Base-by-base conservation (phyloP, 2,329 filamentous ascomycete genomes). In the Trichoderma semiorbis region DNA sequence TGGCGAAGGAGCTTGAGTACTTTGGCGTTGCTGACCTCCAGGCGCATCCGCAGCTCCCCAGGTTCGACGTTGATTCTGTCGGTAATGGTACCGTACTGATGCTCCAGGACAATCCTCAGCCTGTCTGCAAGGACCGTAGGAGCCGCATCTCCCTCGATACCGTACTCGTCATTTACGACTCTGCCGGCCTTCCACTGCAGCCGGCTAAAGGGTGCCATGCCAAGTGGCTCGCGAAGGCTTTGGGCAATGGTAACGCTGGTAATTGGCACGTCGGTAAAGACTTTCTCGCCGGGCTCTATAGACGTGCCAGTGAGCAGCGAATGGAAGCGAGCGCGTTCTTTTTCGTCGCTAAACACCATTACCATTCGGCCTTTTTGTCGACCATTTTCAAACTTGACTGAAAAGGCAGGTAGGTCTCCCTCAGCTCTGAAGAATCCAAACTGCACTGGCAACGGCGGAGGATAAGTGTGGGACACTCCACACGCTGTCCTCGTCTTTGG, bases 51-150 rank as follows among this genome's bases (percentile, higher is more conserved):
- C 75, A 94, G 79, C 80, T 94, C 92, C n/a, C 92, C 92, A 12
- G 91, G 91, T 2, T 87, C 91, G 76, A 97, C 85, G 75, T 97
- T 97, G 78, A 97, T 86, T 47, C 94, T 89, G 81, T 98, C 95
- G 2, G 93, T 93, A 18, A 97, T 84, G 55, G 91, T 93, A 63
- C 94, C 93, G 75, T 91, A 90, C 73, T 92, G 89, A 74, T 92
- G 93, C 71, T 94, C 90, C 36, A 93, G 85, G 68, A 97, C 87
- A 21, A 97, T 86, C 32, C 94, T 89, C 73, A 97, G 83, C 75
- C 88, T 88, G 77, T 96, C 92, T 0, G 93, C 93, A 68, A 95
- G 85, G 32, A 97, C 90, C 0, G 92, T 93, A 3, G 88, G 87
- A 1, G 89, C 85, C 39, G 86, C 84, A 39, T 90, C 89, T 55